A percentile compares a stretch with the other conserved stretches of the same genome.
Evolutionary conservation across 2,329 filamentous ascomycete genomes (phyloP).

Genomic region (Colletotrichum sansevieriae): DNA sequence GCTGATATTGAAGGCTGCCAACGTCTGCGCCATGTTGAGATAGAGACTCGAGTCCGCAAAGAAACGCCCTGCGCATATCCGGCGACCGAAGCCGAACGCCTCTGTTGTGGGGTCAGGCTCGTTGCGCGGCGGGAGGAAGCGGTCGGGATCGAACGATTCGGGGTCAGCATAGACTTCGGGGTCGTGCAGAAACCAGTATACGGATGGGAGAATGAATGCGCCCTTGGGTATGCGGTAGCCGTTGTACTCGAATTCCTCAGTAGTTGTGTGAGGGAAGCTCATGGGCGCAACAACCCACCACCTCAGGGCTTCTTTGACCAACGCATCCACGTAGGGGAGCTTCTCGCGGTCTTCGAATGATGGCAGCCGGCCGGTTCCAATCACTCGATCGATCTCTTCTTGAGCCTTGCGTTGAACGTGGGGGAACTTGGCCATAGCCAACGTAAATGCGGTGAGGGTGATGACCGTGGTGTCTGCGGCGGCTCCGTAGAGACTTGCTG

Average conservation of each 20-base stretch:
- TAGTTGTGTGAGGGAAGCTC: slow-evolving; percentile 54
- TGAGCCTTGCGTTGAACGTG: slow-evolving; percentile 45
- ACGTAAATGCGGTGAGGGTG: slow-evolving; percentile 43
- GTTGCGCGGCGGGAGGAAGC: slow-evolving; percentile 48
- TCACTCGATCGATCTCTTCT: slow-evolving; percentile 45
- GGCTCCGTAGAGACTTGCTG: slow-evolving; percentile 47
- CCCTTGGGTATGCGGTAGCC: slow-evolving; percentile 34
- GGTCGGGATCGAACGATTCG: slow-evolving; percentile 49
- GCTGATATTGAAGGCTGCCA: slow-evolving; percentile 57
- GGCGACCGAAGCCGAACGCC: slow-evolving; percentile 53
- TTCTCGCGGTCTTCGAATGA: slow-evolving; percentile 45
- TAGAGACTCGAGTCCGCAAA: slow-evolving; percentile 51
- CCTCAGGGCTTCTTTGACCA: slow-evolving; percentile 49
- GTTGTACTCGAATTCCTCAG: slow-evolving; percentile 39
- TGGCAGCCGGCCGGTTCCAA: slow-evolving; percentile 49
- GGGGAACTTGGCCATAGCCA: slow-evolving; percentile 46
- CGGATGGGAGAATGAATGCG: slow-evolving; percentile 43
- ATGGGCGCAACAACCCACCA: slow-evolving; percentile 52
- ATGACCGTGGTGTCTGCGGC: slow-evolving; percentile 49
- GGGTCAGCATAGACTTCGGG: slow-evolving; percentile 71
- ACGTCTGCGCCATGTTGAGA: slow-evolving; percentile 50
- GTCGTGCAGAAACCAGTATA: slow-evolving; percentile 68
- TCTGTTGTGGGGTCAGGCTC: slow-evolving; percentile 47
- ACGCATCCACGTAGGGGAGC: slow-evolving; percentile 49
- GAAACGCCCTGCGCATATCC: slow-evolving; percentile 51